These are phyloP conservation scores for Teratosphaeria pseudoeucalypti DNA, from an alignment of 2,329 filamentous ascomycete genomes.

Conservation along the genomic window DNA sequence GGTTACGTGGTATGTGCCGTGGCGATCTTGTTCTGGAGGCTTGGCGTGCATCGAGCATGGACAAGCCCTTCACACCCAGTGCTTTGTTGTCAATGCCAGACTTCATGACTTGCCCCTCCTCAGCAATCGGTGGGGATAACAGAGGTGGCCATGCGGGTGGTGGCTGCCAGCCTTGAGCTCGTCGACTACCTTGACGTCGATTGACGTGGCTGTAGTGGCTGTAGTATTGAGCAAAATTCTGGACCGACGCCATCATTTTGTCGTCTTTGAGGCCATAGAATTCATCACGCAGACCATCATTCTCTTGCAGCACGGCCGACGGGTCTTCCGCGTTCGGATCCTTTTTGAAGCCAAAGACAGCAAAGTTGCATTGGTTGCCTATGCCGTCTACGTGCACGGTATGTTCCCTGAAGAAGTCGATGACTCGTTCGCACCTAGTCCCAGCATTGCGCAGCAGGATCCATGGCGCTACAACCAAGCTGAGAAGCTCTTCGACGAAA, in stretches of 20 bases:
- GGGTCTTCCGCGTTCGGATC: slow-evolving; percentile 44
- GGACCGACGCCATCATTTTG: slow-evolving; percentile 97
- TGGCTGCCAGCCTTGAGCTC: slow-evolving; percentile 18
- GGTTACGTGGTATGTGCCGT: background rate
- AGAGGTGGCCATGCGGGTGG: slow-evolving; percentile 24
- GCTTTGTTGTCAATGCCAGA: slow-evolving; percentile 12
- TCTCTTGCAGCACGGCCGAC: slow-evolving; percentile 26
- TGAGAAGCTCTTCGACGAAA: slow-evolving; percentile 83
- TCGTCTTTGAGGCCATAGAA: slow-evolving; percentile 93
- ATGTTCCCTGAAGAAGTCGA: slow-evolving; percentile 97
- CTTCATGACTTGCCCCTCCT: slow-evolving; percentile 10
- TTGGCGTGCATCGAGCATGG: slow-evolving; percentile 1
- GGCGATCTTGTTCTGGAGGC: background rate
- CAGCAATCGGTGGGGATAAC: slow-evolving; percentile 12
- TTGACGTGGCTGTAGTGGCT: slow-evolving; percentile 20
- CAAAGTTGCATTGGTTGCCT: slow-evolving; percentile 93
- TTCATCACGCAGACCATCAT: slow-evolving; percentile 60
- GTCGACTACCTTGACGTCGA: slow-evolving; percentile 15
- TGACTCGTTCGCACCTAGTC: slow-evolving; percentile 79
- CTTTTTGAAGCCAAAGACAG: slow-evolving; percentile 93
- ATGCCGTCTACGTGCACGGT: slow-evolving; percentile 94
- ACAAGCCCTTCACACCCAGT: slow-evolving; percentile 1
- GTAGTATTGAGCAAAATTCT: slow-evolving; percentile 91
- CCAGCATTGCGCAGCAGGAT: slow-evolving; percentile 79
- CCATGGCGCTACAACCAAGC: slow-evolving; percentile 84